A percentile compares a stretch with the other conserved stretches of the same genome.
Conservation (phyloP, 345 rosid species). For the Zanthoxylum bungeanum region DNA sequence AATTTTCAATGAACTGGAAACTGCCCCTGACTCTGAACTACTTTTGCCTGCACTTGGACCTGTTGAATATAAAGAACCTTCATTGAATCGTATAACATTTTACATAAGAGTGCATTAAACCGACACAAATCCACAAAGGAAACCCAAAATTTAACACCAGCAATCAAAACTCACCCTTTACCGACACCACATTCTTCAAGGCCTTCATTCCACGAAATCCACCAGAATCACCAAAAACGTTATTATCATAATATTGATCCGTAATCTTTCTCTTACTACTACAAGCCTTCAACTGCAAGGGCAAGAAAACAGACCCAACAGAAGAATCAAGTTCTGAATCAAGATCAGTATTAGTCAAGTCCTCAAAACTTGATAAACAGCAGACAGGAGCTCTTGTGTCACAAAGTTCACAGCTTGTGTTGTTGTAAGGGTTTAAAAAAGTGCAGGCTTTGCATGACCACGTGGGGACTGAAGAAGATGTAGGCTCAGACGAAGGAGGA, state of each 20-base stretch:
- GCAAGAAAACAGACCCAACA: slow-evolving; percentile 85
- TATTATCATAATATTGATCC: slow-evolving; percentile 29
- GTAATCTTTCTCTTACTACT: slow-evolving; percentile 52
- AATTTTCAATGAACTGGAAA: slow-evolving; percentile 49
- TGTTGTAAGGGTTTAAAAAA: slow-evolving; percentile 71
- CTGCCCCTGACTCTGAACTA: slow-evolving; percentile 35
- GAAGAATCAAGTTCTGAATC: slow-evolving; percentile 44
- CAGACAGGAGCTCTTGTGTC: slow-evolving; percentile 47
- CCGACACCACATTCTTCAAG: slow-evolving; percentile 21
- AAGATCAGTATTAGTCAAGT: slow-evolving; percentile 40
- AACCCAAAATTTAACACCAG: background rate
- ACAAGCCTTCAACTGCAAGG: slow-evolving; percentile 56
- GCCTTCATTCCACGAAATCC: slow-evolving; percentile 29
- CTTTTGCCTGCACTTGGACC: slow-evolving; percentile 1
- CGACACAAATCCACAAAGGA: background rate
- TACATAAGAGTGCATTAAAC: background rate
- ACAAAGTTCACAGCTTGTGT: slow-evolving; percentile 63
- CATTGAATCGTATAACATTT: background rate
- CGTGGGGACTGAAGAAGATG: slow-evolving; percentile 30
- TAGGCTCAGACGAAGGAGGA: slow-evolving; percentile 24
- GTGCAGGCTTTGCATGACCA: slow-evolving; percentile 97
- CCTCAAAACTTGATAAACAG: slow-evolving; percentile 46
- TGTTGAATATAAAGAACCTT: slow-evolving; percentile 20
- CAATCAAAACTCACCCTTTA: slow-evolving; percentile 34
- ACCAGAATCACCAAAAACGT: slow-evolving; percentile 21